These are phyloP conservation scores for Zygosaccharomyces bailii DNA, from an alignment of 805 yeast species.

Conservation along the genomic window DNA sequence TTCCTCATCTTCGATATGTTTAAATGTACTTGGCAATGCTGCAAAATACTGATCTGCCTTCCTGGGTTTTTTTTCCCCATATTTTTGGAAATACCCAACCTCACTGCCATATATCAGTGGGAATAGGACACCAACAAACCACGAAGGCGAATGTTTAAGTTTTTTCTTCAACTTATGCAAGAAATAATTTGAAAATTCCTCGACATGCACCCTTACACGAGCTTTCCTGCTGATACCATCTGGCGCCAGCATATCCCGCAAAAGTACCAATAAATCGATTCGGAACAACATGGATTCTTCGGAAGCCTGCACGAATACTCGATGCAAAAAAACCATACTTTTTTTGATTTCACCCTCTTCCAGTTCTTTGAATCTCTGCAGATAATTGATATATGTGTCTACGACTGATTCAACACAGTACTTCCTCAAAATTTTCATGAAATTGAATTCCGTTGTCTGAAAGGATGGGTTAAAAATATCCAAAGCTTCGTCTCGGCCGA, in stretches of 20 bases:
- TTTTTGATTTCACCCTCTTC: slow-evolving; percentile 56
- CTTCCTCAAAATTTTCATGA: slow-evolving; percentile 22
- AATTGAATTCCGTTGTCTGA: slow-evolving; percentile 21
- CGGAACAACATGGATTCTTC: slow-evolving; percentile 57
- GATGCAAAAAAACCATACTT: slow-evolving; percentile 66
- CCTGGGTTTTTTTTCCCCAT: slow-evolving; percentile 37
- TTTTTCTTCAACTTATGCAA: slow-evolving; percentile 54
- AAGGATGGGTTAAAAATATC: slow-evolving; percentile 24
- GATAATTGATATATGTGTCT: slow-evolving; percentile 58
- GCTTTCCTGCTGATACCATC: slow-evolving; percentile 47
- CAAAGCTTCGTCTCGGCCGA: slow-evolving; percentile 34
- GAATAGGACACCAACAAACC: slow-evolving; percentile 63
- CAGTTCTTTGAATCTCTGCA: slow-evolving; percentile 61
- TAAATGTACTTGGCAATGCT: slow-evolving; percentile 27
- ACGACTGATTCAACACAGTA: slow-evolving; percentile 51
- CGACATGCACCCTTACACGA: slow-evolving; percentile 54
- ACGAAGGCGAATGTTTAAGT: slow-evolving; percentile 49
- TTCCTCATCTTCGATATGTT: slow-evolving; percentile 23
- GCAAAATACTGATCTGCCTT: slow-evolving; percentile 15
- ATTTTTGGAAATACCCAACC: slow-evolving; percentile 44
- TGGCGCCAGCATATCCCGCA: slow-evolving; percentile 52
- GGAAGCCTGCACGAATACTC: slow-evolving; percentile 62
- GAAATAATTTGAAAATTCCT: slow-evolving; percentile 60
- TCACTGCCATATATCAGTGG: slow-evolving; percentile 49
- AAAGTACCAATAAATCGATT: slow-evolving; percentile 64